Percentiles rank a stretch among this genome's conserved stretches.
Conservation (phyloP, 305 asterid species). For the Solanum hybrid region DNA sequence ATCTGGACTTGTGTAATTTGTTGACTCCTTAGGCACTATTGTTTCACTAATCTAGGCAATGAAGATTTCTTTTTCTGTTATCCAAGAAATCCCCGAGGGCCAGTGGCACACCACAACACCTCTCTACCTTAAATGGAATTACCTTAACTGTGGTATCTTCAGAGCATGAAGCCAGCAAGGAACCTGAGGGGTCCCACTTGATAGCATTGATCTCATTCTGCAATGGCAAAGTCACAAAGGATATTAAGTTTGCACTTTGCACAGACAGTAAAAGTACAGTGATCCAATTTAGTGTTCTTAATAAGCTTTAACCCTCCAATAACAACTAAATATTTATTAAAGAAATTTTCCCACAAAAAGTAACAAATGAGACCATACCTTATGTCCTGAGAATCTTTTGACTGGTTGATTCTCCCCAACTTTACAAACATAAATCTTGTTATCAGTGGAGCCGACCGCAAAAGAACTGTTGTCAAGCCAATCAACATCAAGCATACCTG, state of each 20-base stretch:
- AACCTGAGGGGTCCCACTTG: background rate
- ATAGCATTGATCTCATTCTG: background rate
- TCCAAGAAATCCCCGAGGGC: background rate
- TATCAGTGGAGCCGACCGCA: slow-evolving; percentile 66
- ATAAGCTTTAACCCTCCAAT: background rate
- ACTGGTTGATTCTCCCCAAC: slow-evolving; percentile 75
- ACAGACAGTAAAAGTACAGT: no score
- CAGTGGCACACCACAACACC: background rate
- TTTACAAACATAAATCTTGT: slow-evolving; percentile 81
- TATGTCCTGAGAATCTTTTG: slow-evolving; percentile 73
- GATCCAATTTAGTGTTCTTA: background rate
- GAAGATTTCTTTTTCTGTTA: background rate
- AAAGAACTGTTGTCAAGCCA: slow-evolving; percentile 77
- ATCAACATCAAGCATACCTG: slow-evolving; percentile 93
- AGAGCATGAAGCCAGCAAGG: background rate
- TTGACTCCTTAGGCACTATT: background rate
- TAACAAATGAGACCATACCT: background rate
- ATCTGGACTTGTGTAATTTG: background rate
- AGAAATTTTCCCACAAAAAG: background rate
- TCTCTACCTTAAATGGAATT: background rate
- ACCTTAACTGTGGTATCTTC: background rate
- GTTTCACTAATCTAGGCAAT: background rate
- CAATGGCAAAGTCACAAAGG: background rate
- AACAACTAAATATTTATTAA: background rate
- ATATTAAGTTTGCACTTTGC: no score